Evolutionary conservation across 176 grass and related monocot species (phyloP).

Genomic region (Aegilops umbellulata): DNA sequence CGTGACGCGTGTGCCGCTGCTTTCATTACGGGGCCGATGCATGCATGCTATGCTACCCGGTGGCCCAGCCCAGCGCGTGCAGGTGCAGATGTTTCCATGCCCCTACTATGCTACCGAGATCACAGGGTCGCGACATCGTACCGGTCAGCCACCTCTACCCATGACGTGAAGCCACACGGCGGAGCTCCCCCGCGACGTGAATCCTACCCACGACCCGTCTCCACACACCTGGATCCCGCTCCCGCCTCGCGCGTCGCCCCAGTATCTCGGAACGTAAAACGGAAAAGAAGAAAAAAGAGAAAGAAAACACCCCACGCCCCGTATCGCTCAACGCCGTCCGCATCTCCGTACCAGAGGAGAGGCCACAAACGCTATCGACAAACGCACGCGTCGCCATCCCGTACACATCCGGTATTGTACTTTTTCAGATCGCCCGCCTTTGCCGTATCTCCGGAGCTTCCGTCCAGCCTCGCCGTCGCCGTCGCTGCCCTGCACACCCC

Average conservation of each 20-base stretch:
- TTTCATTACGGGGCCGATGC: background rate
- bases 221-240: background rate
- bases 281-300: background rate
- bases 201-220: background rate
- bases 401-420: background rate
- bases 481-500: background rate
- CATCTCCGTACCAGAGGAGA: background rate
- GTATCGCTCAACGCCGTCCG: background rate
- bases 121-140: background rate
- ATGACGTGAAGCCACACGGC: background rate
- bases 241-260: background rate
- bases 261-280: background rate
- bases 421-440: background rate
- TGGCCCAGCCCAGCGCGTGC: background rate
- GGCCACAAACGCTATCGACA: background rate
- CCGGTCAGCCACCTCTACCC: background rate
- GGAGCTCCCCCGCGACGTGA: background rate
- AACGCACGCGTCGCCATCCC: background rate
- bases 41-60: background rate
- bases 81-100: background rate
- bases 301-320: background rate
- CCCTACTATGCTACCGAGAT: background rate
- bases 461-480: background rate
- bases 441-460: background rate
- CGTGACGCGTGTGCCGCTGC: background rate